These are phyloP conservation scores for Amaranthus tricolor DNA, from an alignment of 179 eudicot species.

Conservation along the genomic window DNA sequence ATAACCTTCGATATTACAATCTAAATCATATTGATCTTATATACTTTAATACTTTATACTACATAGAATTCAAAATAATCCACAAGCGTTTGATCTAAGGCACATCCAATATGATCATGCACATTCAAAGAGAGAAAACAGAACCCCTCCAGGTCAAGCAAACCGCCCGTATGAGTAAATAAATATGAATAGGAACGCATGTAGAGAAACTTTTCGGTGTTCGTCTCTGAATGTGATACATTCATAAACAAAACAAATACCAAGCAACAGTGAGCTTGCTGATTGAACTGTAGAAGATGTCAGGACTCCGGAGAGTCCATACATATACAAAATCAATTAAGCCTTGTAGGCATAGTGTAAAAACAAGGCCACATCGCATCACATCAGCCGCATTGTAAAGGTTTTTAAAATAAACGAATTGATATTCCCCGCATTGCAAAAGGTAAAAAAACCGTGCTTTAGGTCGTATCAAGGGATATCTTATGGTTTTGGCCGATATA, in stretches of 20 bases:
- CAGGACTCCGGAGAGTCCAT: neutral
- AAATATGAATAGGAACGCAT: neutral
- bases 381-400: no score
- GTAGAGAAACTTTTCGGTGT: neutral
- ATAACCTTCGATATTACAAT: neutral
- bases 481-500: no score
- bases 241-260: neutral
- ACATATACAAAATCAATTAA: neutral
- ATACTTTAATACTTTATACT: no score
- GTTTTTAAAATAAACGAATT: no score
- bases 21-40: neutral
- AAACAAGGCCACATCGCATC: no score
- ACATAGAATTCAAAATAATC: no score
- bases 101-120: neutral
- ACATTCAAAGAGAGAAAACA: neutral
- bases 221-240: neutral
- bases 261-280: neutral
- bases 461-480: no score
- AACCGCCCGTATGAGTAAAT: neutral
- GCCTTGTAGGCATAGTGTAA: neutral
- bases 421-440: no score
- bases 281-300: neutral
- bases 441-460: no score
- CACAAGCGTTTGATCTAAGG: no score
- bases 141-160: neutral